These are phyloP conservation scores for Hemileccinum rubropunctum DNA, from an alignment of 768 basidiomycete species.

Conservation along the genomic window DNA sequence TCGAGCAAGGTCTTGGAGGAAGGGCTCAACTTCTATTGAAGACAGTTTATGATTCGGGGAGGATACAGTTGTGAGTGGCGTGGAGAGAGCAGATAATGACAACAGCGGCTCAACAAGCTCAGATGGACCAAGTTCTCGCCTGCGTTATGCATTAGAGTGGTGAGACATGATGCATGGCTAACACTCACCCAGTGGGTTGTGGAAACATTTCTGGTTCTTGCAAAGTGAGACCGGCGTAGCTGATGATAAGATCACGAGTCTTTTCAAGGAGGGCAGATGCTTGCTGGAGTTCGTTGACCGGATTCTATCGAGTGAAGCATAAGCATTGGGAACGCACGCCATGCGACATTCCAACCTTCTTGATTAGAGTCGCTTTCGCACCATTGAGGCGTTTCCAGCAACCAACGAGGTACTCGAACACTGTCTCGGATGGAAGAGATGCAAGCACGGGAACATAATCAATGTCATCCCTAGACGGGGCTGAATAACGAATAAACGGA, in stretches of 20 bases:
- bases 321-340: constrained; percentile 34
- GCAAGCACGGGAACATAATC: constrained; percentile 72
- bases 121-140: constrained; percentile 67
- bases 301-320: constrained; percentile 38
- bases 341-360: constrained; percentile 47
- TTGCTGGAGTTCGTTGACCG: constrained; percentile 52
- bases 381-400: constrained; percentile 88
- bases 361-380: constrained; percentile 50
- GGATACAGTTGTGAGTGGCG: constrained; percentile 56
- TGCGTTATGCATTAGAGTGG: constrained; percentile 25
- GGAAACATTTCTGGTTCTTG: constrained; percentile 96
- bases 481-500: neutral
- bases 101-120: constrained; percentile 86
- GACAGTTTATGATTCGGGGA: constrained; percentile 49
- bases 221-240: constrained; percentile 83
- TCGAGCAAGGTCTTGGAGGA: constrained; percentile 78
- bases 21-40: constrained; percentile 68
- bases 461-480: constrained; percentile 57
- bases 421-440: constrained; percentile 72
- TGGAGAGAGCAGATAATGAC: constrained; percentile 63
- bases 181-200: constrained; percentile 70
- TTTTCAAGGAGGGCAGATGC: constrained; percentile 70
- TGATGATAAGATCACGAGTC: constrained; percentile 78
- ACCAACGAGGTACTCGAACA: constrained; percentile 86
- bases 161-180: neutral